Base-by-base conservation (phyloP, 2,329 filamentous ascomycete species). In the Raffaelea deltoideospora region DNA sequence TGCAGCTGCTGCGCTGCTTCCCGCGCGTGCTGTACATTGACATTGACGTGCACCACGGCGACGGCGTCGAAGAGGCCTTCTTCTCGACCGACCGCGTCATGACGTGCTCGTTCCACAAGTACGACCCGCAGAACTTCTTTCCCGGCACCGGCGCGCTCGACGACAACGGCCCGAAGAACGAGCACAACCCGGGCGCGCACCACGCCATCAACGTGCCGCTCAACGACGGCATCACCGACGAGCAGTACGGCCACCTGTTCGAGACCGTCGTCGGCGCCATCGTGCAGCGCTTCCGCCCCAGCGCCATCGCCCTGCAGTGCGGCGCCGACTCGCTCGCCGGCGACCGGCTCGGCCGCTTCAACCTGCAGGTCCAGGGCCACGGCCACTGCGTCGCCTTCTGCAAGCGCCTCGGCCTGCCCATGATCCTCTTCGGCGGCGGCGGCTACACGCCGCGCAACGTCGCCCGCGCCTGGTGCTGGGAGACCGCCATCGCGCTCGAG, bases 371-470 rank as follows among this genome's bases (percentile, higher is more conserved):
- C 41, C 79, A 85, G 53, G 88, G 87, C 13, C 90, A 98, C 58
- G 88, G 86, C 37, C 79, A 79, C 45, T 98, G 90, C 55, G 84
- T 95, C 40, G 75, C 79, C 34, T 95, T 80, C 50, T 85, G 87
- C 57, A 96, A 96, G 57, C 72, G 66, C 33, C 74, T 86, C 44
- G 67, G 71, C 7, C 64, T 93, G 2, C 90, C 90, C 3, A 69
- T 96, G 43, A 76, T 98, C 34, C 73, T 98, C 37, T 83, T 96
- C 40, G 90, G 90, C 31, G 90, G 90, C 28, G 90, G 90, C 39
- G 90, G 90, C 21, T 98, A 98, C 59, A 98, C 90, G 13, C 87
- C 90, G 5, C 76, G 88, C 45, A 98, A 98, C 51, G 90, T 98
- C 7, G 90, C 90, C 30, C 80, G 90, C 37, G 86, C 88, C 22